Percentiles rank a stretch among this genome's conserved stretches.
These are phyloP conservation scores for Medicago lupulina DNA, from an alignment of 306 rosid genomes.

Conservation along the genomic window DNA sequence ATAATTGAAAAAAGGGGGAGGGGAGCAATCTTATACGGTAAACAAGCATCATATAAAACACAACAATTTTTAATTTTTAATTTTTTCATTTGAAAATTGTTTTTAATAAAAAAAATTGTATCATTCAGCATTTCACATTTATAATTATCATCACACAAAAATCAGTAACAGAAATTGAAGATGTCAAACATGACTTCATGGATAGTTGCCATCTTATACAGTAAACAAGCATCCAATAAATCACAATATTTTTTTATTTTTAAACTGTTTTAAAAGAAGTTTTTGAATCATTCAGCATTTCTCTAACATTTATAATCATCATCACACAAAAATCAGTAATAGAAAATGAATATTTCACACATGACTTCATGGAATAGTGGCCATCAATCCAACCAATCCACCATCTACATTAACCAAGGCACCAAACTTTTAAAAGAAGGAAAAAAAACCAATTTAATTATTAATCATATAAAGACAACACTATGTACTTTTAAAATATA, in stretches of 20 bases:
- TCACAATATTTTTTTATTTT: background rate
- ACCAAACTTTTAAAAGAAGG: background rate
- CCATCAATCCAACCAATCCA: background rate
- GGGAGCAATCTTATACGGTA: background rate
- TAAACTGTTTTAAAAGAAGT: too few relatives aligned
- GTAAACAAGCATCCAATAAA: background rate
- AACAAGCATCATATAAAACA: background rate
- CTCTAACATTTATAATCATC: background rate
- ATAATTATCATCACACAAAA: slow-evolving; percentile 16
- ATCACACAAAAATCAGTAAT: background rate
- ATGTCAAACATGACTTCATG: too few relatives aligned
- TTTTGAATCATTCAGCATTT: slow-evolving; percentile 7
- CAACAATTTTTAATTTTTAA: background rate
- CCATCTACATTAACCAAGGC: background rate
- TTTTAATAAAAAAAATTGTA: background rate
- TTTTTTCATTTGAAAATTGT: background rate
- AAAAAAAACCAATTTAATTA: slow-evolving; percentile 2
- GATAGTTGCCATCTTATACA: background rate
- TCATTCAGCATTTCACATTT: slow-evolving; percentile 17
- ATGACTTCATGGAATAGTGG: slow-evolving; percentile 15
- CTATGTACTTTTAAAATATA: background rate
- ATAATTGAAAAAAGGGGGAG: background rate
- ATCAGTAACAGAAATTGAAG: slow-evolving; percentile 2
- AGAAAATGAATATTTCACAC: slow-evolving; percentile 29
- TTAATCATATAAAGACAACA: background rate